These are phyloP conservation scores for Coemansia sp. DNA, from an alignment of 192 early-diverging fungal genomes.

Conservation along the genomic window DNA sequence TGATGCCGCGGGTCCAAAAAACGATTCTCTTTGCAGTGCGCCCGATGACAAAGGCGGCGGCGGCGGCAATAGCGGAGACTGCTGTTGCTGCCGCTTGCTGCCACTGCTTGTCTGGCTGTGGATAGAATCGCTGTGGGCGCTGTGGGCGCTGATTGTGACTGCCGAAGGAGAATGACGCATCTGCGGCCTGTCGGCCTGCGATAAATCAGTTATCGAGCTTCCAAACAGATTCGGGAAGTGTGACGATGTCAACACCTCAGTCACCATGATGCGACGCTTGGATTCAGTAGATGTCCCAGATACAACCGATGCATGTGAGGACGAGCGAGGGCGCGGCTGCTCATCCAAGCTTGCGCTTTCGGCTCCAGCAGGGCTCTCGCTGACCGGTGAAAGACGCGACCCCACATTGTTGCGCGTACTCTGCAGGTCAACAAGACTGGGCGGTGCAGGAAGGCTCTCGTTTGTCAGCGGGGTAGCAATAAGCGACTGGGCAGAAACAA, in stretches of 20 bases:
- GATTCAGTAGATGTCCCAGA: slow-evolving; percentile 49
- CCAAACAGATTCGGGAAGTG: slow-evolving; percentile 49
- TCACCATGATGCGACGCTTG: slow-evolving; percentile 49
- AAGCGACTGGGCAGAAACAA: slow-evolving; percentile 28
- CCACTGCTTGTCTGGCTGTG: slow-evolving; percentile 34
- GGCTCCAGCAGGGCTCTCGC: slow-evolving; percentile 22
- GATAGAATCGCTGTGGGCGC: slow-evolving; percentile 36
- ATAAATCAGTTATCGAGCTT: slow-evolving; percentile 10
- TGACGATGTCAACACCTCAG: slow-evolving; percentile 39
- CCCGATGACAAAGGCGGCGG: neutral
- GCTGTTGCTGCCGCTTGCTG: slow-evolving; percentile 3
- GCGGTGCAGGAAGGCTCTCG: slow-evolving; percentile 14
- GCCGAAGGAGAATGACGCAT: slow-evolving; percentile 15
- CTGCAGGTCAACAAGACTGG: slow-evolving; percentile 4
- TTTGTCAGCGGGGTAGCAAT: slow-evolving; percentile 10
- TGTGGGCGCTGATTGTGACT: slow-evolving; percentile 18
- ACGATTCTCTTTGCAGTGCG: slow-evolving; percentile 7
- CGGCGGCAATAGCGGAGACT: slow-evolving; percentile 4
- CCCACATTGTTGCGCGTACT: neutral
- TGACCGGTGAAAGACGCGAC: slow-evolving; percentile 42
- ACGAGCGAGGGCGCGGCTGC: slow-evolving; percentile 36
- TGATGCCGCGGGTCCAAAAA: slow-evolving; percentile 10
- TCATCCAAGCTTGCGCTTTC: slow-evolving; percentile 3
- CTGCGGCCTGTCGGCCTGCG: slow-evolving; percentile 7
- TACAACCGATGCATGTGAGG: slow-evolving; percentile 40